phyloP scores from a whole-genome alignment of 176 grass and related monocot genomes.

The Zoysia japonica region DNA sequence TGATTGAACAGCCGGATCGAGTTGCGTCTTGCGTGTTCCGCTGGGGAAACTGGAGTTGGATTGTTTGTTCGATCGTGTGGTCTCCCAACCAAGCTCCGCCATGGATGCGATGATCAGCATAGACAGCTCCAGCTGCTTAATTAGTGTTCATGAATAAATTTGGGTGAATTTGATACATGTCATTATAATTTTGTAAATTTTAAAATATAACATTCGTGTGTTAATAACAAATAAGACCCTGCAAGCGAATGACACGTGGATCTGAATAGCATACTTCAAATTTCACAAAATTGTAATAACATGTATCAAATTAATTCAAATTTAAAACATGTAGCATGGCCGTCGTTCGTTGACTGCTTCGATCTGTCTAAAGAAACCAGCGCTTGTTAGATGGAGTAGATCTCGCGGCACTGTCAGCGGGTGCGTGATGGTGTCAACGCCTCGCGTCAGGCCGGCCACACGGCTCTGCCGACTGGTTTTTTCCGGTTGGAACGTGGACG shows the following conservation, averaged over 20 bases:
- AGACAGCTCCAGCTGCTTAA: neutral
- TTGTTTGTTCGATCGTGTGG: neutral
- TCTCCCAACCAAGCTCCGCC: neutral
- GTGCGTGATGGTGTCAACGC: neutral
- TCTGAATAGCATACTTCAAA: no score
- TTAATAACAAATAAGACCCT: no score
- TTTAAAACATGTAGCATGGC: neutral
- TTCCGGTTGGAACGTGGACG: neutral
- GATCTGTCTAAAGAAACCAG: neutral
- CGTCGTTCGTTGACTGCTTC: neutral
- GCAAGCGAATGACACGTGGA: no score
- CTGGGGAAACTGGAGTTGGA: constrained; percentile 12
- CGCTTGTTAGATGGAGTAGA: neutral
- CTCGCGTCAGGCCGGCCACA: neutral
- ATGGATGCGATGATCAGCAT: neutral
- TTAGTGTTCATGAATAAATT: neutral
- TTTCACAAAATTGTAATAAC: no score
- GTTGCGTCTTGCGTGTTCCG: no score
- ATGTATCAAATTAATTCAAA: neutral
- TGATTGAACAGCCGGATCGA: neutral
- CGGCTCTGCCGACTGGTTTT: neutral
- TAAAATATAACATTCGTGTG: no score
- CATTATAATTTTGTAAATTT: no score
- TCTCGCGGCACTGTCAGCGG: neutral
- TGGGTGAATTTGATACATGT: neutral